Evolutionary conservation across 768 basidiomycete genomes (phyloP).

Genomic region (Trametes elegans): DNA sequence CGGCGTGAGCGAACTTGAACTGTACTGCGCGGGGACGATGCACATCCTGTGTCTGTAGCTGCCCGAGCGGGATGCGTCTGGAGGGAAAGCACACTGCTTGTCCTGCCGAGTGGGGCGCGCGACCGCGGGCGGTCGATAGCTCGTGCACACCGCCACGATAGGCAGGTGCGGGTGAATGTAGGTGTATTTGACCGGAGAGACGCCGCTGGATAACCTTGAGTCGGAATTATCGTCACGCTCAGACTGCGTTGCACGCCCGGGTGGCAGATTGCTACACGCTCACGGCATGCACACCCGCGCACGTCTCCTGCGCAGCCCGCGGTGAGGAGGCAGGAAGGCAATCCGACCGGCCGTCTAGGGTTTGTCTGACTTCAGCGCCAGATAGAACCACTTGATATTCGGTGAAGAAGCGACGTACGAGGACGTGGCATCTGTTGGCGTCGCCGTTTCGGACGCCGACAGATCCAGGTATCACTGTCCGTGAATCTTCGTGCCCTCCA

Average conservation of each 20-base stretch:
- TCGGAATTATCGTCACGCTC: no score
- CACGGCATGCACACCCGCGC: background rate
- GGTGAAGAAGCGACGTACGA: conserved; percentile 4
- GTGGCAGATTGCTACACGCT: background rate
- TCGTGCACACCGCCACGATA: background rate
- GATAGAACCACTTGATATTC: conserved; percentile 7
- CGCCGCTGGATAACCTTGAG: background rate
- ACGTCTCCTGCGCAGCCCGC: background rate
- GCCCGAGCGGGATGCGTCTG: background rate
- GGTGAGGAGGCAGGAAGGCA: background rate
- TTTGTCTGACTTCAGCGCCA: background rate
- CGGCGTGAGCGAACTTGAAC: conserved; percentile 5
- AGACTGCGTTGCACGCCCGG: background rate
- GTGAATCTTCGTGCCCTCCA: conserved; percentile 1
- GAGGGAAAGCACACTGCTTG: background rate
- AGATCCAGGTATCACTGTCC: background rate
- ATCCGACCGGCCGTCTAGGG: background rate
- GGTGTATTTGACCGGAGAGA: background rate
- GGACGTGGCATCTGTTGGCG: conserved; percentile 2
- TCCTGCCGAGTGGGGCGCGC: background rate
- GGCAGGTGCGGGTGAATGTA: background rate
- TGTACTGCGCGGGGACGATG: no score
- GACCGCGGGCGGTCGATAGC: background rate
- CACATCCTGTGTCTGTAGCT: background rate
- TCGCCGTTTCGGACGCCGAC: background rate